Evolutionary conservation across 2,329 filamentous ascomycete species (phyloP), one percentile per base, ranked within the genome.

Genomic region (Penicillium verrucosum): DNA sequence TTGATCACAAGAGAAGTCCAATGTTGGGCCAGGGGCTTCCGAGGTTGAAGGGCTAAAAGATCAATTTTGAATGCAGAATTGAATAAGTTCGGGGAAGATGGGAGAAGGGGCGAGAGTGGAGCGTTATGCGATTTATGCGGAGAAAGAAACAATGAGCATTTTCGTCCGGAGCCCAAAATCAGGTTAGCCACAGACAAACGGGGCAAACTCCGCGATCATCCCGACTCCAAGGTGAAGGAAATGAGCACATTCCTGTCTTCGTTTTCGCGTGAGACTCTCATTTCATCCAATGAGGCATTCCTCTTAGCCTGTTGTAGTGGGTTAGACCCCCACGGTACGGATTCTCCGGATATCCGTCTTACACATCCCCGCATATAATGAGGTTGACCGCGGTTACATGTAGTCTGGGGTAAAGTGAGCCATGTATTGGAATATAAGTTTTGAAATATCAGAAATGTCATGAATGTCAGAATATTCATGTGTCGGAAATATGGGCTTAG

Each of bases 61-160:
- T 23, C 11, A 34, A 44, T 27, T 34, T 40, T 49, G 40, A 34
- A 30, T 41, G 25, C 40, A 38, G 42, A 51, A 21, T 43, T 32
- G 41, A 51, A 46, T 56, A 54, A 56, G 56, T 61, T 59, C 38
- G 57, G 63, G 58, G 59, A 63, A 61, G 56, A 57, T 51, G 56
- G 55, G 57, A 54, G 57, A 51, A 46, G 34, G 46, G 55, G 30
- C 18, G 37, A 46, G 56, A 62, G 64, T 59, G 64, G 64, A 65
- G 53, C 61, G 51, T 27, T n/a, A 53, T 36, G 51, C 12, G 48
- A 5, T 60, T 64, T 49, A 62, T 66, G 64, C 64, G 61, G 64
- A 66, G 64, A 62, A 61, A 12, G 46, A 41, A 18, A 29, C 25
- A 37, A 23, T 40, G 21, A 32, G 16, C 25, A 51, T 37, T 36